Base-by-base conservation (phyloP, 2,329 filamentous ascomycete species). In the Parafenestella ontariensis region DNA sequence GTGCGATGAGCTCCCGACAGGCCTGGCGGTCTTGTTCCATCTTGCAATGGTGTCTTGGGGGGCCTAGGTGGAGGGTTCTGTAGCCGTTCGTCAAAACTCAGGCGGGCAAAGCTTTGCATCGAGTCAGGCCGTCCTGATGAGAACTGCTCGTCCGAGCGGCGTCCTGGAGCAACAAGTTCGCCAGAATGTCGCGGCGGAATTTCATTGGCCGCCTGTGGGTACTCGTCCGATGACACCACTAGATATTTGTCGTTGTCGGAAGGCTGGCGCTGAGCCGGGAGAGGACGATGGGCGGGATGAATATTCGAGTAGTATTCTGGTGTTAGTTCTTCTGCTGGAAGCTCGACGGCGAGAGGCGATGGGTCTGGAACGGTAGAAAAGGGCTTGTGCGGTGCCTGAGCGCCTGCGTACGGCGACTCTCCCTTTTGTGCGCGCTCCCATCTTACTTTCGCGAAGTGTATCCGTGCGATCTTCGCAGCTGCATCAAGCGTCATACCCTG, bases 381-480 rank as follows among this genome's bases (percentile, higher is more conserved):
- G 46, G 76, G 68, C 37, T 71, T 73, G 51, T 58, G 74, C 69
- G 50, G 73, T 52, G 57, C 71, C 59, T 64, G 68, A 23, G 47
- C 56, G 46, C 52, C 64, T 9, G 33, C 21, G 11, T 47, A 57
- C 61, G 73, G 70, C 60, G 69, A 61, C 15, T 64, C 61, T 9
- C 66, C 64, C 37, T 65, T 70, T 20, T 80, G 62, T 58, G 78
- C 70, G 41, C 80, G 78, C 28, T 89, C 87, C 73, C 86, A 86
- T 50, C 91, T 84, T 52, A 83, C 77, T 74, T 92, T 92, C 59
- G 90, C 89, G 56, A 88, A 85, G 68, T 93, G 83, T 59, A 97
- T 92, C 76, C 91, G 91, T 57, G 90, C 91, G 64, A 98, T 81
- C 75, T 94, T 96, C 8, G 86, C 83, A 0, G 94, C 88, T 0